These are phyloP conservation scores for Lotmaria passim DNA, from an alignment of 208 protist genomes.

Conservation along the genomic window DNA sequence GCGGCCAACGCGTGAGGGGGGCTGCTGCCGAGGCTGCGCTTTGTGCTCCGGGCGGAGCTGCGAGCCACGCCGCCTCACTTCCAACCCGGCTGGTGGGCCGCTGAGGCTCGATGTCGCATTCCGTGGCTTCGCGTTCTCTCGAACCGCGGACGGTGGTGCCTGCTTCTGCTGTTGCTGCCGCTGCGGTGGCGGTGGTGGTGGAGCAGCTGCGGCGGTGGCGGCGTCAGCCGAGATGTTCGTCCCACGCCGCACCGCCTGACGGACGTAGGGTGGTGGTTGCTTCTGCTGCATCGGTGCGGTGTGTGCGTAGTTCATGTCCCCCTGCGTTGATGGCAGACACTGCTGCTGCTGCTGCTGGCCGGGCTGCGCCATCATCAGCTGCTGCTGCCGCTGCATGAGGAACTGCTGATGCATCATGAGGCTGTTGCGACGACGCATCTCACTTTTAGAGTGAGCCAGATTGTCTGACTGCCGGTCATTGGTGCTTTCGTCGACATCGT, in stretches of 20 bases:
- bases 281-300: neutral
- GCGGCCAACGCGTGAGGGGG: neutral
- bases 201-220: neutral
- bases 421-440: conserved; percentile 11
- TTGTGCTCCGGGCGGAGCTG: neutral
- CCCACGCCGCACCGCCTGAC: neutral
- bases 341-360: neutral
- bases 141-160: neutral
- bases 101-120: conserved; percentile 2
- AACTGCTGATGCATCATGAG: neutral
- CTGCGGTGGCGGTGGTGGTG: neutral
- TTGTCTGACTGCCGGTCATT: conserved; percentile 1
- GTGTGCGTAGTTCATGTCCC: neutral
- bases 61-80: neutral
- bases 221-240: neutral
- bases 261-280: neutral
- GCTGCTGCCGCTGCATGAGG: conserved; percentile 1
- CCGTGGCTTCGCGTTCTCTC: neutral
- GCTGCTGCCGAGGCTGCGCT: neutral
- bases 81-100: neutral
- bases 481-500: neutral
- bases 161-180: neutral
- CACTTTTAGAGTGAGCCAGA: conserved; percentile 11
- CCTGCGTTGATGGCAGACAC: neutral
- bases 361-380: neutral